A percentile compares a stretch with the other conserved stretches of the same genome.
Conservation (phyloP, 2,329 filamentous ascomycete species). For the Stachybotrys chlorohalonatus region DNA sequence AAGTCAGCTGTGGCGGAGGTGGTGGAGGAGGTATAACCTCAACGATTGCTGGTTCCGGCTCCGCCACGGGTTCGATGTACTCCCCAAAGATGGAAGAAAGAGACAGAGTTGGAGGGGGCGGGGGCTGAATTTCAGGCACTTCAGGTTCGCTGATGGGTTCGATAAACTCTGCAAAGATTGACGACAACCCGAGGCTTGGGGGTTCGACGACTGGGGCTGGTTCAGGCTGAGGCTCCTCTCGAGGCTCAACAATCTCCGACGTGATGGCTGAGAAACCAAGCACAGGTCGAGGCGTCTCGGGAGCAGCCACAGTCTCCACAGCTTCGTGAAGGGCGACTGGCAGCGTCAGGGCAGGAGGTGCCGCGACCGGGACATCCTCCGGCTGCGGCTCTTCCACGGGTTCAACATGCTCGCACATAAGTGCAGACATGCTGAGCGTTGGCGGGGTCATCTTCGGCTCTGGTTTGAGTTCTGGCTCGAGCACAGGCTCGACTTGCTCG, state of each 20-base stretch:
- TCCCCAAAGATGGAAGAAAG: constrained; percentile 13
- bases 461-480: constrained; percentile 16
- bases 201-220: neutral
- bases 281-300: neutral
- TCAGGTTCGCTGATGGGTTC: constrained; percentile 19
- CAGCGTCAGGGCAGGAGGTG: constrained; percentile 17
- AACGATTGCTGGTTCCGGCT: constrained; percentile 18
- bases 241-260: constrained; percentile 27
- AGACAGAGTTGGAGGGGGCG: neutral
- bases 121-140: constrained; percentile 3
- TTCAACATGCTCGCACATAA: constrained; percentile 19
- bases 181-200: constrained; percentile 18
- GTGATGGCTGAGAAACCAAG: constrained; percentile 25
- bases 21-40: constrained; percentile 8
- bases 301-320: constrained; percentile 9
- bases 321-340: constrained; percentile 8
- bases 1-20: constrained; percentile 11
- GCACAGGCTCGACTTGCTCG: constrained; percentile 26
- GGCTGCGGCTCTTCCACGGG: constrained; percentile 23
- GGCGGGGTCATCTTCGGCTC: neutral
- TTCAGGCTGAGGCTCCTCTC: constrained; percentile 14
- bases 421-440: constrained; percentile 19
- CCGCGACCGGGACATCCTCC: constrained; percentile 22
- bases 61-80: constrained; percentile 15
- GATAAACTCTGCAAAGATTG: constrained; percentile 25